These are phyloP conservation scores for Exophiala lecanii-corni DNA, from an alignment of 2,329 filamentous ascomycete species.

Conservation along the genomic window DNA sequence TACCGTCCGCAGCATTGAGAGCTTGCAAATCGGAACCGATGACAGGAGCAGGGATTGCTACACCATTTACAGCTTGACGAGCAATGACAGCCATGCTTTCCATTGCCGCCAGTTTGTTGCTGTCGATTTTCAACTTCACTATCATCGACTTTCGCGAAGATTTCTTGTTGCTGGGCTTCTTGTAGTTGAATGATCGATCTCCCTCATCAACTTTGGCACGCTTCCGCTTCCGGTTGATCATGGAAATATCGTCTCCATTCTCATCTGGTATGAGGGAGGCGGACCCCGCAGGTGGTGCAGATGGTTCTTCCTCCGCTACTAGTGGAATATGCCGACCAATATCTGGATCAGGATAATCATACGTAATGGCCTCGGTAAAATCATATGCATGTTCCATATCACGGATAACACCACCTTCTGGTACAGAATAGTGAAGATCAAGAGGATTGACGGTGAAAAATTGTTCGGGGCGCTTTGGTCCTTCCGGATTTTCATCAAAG, in stretches of 20 bases:
- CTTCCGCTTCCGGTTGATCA: slow-evolving; percentile 28
- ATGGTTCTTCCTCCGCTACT: slow-evolving; percentile 18
- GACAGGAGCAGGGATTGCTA: slow-evolving; percentile 18
- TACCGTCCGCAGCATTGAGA: slow-evolving; percentile 27
- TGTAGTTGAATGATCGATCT: slow-evolving; percentile 17
- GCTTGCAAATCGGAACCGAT: slow-evolving; percentile 28
- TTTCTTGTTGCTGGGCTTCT: slow-evolving; percentile 10
- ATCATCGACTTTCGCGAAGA: slow-evolving; percentile 23
- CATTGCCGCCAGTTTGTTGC: slow-evolving; percentile 22
- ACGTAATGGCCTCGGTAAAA: slow-evolving; percentile 33
- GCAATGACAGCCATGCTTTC: slow-evolving; percentile 15
- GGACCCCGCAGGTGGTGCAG: slow-evolving; percentile 8
- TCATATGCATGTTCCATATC: slow-evolving; percentile 31
- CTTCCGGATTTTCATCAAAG: slow-evolving; percentile 26
- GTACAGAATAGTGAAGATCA: slow-evolving; percentile 25
- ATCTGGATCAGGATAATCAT: slow-evolving; percentile 31
- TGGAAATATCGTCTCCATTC: slow-evolving; percentile 18
- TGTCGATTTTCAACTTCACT: slow-evolving; percentile 26
- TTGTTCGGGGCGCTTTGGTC: slow-evolving; percentile 7
- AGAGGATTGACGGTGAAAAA: slow-evolving; percentile 7
- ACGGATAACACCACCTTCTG: slow-evolving; percentile 29
- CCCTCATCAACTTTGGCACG: slow-evolving; percentile 25
- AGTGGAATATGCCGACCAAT: slow-evolving; percentile 6
- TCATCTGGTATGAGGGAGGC: slow-evolving; percentile 14
- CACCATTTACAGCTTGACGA: slow-evolving; percentile 17